Evolutionary conservation across 163 green algal species (phyloP).

Genomic region (Prototheca stagnorum): DNA sequence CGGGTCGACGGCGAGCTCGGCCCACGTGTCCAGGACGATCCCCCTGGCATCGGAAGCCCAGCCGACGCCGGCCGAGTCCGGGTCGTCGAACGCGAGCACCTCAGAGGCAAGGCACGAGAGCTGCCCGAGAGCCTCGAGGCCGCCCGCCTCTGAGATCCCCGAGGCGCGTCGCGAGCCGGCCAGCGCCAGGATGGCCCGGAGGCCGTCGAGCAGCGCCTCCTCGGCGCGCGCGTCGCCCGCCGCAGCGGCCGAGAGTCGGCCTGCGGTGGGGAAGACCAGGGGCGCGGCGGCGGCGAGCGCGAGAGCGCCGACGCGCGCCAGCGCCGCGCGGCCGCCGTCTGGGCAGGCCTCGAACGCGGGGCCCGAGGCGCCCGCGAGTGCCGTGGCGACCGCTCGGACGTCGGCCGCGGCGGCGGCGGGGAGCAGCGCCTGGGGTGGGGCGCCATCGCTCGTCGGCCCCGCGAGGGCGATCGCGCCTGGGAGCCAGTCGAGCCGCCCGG

Average conservation of each 20-base stretch:
- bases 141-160: neutral
- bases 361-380: neutral
- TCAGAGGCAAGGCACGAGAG: neutral
- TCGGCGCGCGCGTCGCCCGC: neutral
- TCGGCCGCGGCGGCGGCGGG: too few species aligned
- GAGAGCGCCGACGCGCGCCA: neutral
- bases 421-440: too few species aligned
- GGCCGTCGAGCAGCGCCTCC: conserved; percentile 1
- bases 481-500: too few species aligned
- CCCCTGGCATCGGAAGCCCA: neutral
- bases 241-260: too few species aligned
- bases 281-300: too few species aligned
- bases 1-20: conserved; percentile 1
- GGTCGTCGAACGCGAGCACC: neutral
- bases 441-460: too few species aligned
- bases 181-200: neutral
- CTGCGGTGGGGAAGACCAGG: too few species aligned
- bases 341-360: neutral
- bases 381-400: too few species aligned
- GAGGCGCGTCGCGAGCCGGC: neutral
- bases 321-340: neutral
- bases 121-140: neutral
- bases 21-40: conserved; percentile 7
- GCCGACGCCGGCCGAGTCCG: too few species aligned
- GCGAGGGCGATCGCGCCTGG: too few species aligned